These are phyloP conservation scores for Pyronema domesticum DNA, from an alignment of 495 filamentous ascomycete species.

Conservation along the genomic window DNA sequence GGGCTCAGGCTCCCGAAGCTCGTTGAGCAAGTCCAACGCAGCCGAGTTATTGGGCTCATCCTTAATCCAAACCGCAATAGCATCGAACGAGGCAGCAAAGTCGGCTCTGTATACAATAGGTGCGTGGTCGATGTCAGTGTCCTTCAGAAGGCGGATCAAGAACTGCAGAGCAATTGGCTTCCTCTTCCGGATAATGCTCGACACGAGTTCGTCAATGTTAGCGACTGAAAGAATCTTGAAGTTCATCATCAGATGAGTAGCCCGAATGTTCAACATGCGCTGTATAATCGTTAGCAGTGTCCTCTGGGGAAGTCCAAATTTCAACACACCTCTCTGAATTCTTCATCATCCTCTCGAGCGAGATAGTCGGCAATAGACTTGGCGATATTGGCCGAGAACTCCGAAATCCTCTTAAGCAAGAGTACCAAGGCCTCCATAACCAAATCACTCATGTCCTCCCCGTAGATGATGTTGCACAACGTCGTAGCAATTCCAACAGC, in stretches of 20 bases:
- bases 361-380: constrained; percentile 56
- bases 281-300: constrained; percentile 22
- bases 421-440: constrained; percentile 71
- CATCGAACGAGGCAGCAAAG: constrained; percentile 65
- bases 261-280: constrained; percentile 56
- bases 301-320: background rate
- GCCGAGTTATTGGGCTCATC: constrained; percentile 49
- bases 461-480: constrained; percentile 52
- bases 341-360: constrained; percentile 28
- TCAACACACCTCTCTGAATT: constrained; percentile 9
- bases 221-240: constrained; percentile 56
- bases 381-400: constrained; percentile 55
- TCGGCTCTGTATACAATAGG: constrained; percentile 65
- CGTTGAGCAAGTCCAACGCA: constrained; percentile 51
- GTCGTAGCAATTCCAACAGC: constrained; percentile 24
- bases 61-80: constrained; percentile 61
- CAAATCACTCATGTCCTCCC: constrained; percentile 39
- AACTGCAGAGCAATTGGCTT: constrained; percentile 55
- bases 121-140: constrained; percentile 55
- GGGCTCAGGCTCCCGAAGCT: constrained; percentile 35
- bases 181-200: constrained; percentile 49
- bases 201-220: constrained; percentile 58
- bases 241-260: constrained; percentile 61
- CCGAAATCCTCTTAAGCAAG: constrained; percentile 61
- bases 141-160: constrained; percentile 54